Base-by-base conservation (phyloP, 2,329 filamentous ascomycete genomes). In the Dothistroma septosporum region DNA sequence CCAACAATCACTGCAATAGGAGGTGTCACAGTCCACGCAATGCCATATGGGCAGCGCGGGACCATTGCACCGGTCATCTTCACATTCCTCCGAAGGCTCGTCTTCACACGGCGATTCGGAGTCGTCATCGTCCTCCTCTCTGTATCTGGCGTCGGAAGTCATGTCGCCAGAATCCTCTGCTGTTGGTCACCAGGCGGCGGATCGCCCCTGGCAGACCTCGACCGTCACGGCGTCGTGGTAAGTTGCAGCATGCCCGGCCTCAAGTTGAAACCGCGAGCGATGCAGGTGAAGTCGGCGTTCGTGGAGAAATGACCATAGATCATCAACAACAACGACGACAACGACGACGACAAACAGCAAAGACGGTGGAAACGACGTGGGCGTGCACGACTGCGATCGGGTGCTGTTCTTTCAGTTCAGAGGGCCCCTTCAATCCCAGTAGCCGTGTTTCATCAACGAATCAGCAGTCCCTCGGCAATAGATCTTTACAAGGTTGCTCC, bases 1-100 rank as follows among this genome's bases (percentile, higher is more conserved):
- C 70, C 70, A 73, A 59, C 70, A 73, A 24, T 71, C 68, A 55
- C 69, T 70, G 67, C 70, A 73, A 61, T 72, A 73, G 21, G 69
- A 71, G 55, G 66, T 72, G 63, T 72, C 70, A 61, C 70, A 73
- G 54, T 73, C 70, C 10, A 72, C 70, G 57, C 70, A 73, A 59
- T 73, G 70, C 68, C 68, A 73, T 16, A 72, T 61, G 1, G 67
- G 69, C 44, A 49, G 60, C 53, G 62, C 60, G 4, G 69, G 65
- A 2, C 69, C 70, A 32, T 58, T 50, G 53, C 70, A 73, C 14
- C 70, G 68, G 55, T 73, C 70, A 55, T 72, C 70, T 58, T 73
- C 70, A 59, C 70, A 73, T 19, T 67, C 58, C 59, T 69, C 68
- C 2, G 68, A 67, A 3, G 66, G 64, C 16, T 65, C 64, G 32